Base-by-base conservation (phyloP, 805 yeast species). In the Hemisphaericaspora nanyangensis region DNA sequence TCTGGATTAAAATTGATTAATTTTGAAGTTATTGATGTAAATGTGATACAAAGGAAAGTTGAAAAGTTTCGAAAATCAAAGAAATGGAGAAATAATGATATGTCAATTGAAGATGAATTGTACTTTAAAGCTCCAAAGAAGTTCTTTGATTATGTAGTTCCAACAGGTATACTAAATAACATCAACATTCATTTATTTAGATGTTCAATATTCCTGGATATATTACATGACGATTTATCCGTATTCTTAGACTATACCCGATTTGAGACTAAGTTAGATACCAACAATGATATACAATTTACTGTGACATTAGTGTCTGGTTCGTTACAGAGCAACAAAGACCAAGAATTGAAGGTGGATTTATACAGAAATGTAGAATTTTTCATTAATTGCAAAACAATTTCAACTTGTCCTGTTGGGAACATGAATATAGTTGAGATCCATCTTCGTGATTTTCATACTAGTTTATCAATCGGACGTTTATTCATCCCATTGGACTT, bases 341-440 rank as follows among this genome's bases (percentile, higher is more conserved):
- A 31, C 17, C 10, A 47, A 1, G 42, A 46, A 7, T 44, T 41
- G 4, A 38, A 50, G 17, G 40, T 47, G 18, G 45, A 47, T 26
- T 44, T 61, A 10, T 55, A 56, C 45, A 41, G 63, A 36, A 56
- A 52, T 33, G 30, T 58, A 11, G 64, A 60, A 34, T 40, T 61
- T 7, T 42, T 38, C 2, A 29, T 61, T 7, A 31, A 35, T 11
- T 54, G 53, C 35, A 55, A 57, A 42, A 46, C 55, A 7, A 43
- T 52, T 3, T 32, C 56, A 27, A 45, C 43, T 31, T 55, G 58
- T 34, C 29, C 35, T 1, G 15, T 39, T 2, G 37, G 35, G 2
- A 31, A 32, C 5, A 31, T 20, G 8, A 39, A 35, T 15, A 29
- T 31, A 3, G 44, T 56, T 33, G 29, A 30, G 3, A 31, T 55